Conservation (phyloP, 176 grass and related monocot genomes). For the Carex littledalei region DNA sequence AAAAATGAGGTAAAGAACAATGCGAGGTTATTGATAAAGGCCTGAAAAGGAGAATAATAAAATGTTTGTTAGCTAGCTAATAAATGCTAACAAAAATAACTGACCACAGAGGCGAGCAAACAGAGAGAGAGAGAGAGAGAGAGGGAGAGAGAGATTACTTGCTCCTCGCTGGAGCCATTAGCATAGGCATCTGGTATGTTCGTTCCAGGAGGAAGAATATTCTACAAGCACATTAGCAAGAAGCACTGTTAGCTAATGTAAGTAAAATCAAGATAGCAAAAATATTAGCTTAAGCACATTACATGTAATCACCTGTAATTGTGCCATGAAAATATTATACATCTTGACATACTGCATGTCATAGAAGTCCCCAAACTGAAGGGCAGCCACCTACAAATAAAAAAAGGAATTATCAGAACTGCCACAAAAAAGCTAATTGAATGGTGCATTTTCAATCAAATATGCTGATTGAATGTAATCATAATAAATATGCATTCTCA, state of each 20-base stretch:
- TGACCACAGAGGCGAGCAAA: neutral
- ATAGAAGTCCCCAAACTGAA: constrained; percentile 99
- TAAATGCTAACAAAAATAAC: neutral
- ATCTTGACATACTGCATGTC: constrained; percentile 94
- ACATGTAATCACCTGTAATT: constrained; percentile 61
- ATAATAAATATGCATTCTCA: neutral
- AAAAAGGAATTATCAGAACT: constrained; percentile 11
- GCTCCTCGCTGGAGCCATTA: constrained; percentile 95
- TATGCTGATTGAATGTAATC: neutral
- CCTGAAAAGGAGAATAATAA: constrained; percentile 28
- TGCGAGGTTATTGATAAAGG: constrained; percentile 97
- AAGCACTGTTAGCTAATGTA: neutral
- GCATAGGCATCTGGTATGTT: constrained; percentile 85
- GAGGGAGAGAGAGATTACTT: constrained; percentile 35
- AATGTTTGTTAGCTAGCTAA: neutral
- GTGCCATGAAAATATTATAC: constrained; percentile 92
- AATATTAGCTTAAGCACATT: constrained; percentile 5
- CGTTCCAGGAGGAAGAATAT: constrained; percentile 74
- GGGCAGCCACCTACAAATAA: constrained; percentile 77
- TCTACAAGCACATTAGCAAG: constrained; percentile 38
- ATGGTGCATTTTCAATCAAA: neutral
- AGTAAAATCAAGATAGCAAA: neutral
- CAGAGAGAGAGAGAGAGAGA: neutral
- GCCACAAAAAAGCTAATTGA: neutral
- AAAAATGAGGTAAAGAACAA: constrained; percentile 96